Evolutionary conservation across 2,329 filamentous ascomycete species (phyloP), one percentile per base, ranked within the genome.

Genomic region (Byssothecium circinans): DNA sequence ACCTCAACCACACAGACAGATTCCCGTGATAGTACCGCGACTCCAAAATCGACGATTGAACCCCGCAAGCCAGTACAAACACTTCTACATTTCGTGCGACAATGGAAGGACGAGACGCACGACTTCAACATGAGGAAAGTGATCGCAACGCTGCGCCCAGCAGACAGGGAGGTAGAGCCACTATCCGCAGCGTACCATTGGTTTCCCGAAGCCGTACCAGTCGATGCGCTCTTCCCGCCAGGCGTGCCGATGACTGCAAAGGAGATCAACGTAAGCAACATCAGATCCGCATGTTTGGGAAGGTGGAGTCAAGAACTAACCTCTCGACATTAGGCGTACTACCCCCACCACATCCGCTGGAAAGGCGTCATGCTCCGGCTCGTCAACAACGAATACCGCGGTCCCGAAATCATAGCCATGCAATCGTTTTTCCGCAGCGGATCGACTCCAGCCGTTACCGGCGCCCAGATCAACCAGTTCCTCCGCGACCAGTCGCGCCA

Each of bases 301-400:
- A 15, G 11, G 8, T 39, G 22, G 8, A 37, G 20, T 14, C 15
- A 41, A 30, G 4, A 33, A 10, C 32, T 17, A 15, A 41, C 27
- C 2, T 25, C 6, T 15, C 19, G 6, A 14, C 27, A 10, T n/a
- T 27, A 48, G 37, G 56, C 59, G 1, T 68, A 54, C 52, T 68
- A 65, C 25, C 63, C 64, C 0, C 62, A 67, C 34, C 61, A 66
- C 35, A 42, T 61, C 10, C 56, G 56, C 1, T 58, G 54, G 55
- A 55, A 50, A 42, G 53, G 47, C 4, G 46, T 67, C 3, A 60
- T 56, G 53, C n/a, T 61, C 2, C 58, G 64, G 0, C 52, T 66
- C 1, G 33, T 52, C 6, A 53, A 56, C 8, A 66, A 65, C 19
- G 45, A 52, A 8, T 66, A 58, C 30, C 47, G 46, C 2, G 57